Base-by-base conservation (phyloP, 2,329 filamentous ascomycete species). In the Ophiostoma montium region DNA sequence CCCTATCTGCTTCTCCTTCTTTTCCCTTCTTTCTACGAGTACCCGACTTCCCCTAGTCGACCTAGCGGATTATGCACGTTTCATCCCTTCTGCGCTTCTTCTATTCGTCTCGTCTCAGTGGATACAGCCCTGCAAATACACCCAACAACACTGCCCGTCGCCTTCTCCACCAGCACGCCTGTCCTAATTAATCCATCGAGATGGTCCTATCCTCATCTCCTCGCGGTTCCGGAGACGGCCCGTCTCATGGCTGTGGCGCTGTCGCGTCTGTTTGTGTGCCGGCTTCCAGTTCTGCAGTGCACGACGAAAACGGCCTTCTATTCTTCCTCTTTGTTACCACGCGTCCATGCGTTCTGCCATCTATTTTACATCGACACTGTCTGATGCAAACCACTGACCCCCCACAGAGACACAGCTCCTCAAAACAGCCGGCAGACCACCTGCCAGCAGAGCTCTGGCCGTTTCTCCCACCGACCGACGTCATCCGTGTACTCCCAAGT, bases 401-500 rank as follows among this genome's bases (percentile, higher is more conserved):
- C 38, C 19, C 30, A 52, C 54, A 64, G 62, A 48, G 58, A 62
- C 51, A 58, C 59, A 19, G 9, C 31, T 44, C 42, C 42, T 19
- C 42, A 44, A 11, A 33, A 16, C 42, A 42, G 61, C 62, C 21
- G 61, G 61, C 58, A 67, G 65, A n/a, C 30, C 48, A 61, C 65
- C 52, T 62, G 57, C 49, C 63, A 55, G 51, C 63, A 55, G 51
- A 60, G 53, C 46, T 56, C 58, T 48, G 65, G 64, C 9, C 31
- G 32, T 8, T 16, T n/a, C 43, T 35, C 31, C 3, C 43, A 46
- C 53, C 71, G 72, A 36, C 71, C 73, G n/a, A 56, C 67, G 7
- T 82, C 80, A 31, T 82, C 81, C 15, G 56, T 79, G 43, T 82
- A 84, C 60, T 78, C 78, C 42, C 71, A 75, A 60, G 70, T 67